Base-by-base conservation (phyloP, 1,139 yeast genomes). In the Cylindricascospora bacillispora region DNA sequence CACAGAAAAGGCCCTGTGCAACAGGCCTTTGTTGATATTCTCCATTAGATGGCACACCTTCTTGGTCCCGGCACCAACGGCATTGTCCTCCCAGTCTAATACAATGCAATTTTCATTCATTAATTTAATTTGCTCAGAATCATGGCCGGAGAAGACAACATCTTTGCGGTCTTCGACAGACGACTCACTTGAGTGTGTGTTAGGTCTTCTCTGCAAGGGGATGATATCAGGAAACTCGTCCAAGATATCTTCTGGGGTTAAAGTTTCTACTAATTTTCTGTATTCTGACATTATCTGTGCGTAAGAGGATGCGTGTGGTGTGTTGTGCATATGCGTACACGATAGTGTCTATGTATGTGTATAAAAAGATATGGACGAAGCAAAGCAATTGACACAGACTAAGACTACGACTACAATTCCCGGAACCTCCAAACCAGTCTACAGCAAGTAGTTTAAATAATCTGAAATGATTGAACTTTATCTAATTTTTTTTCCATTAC, bases 81-180 rank as follows among this genome's bases (percentile, higher is more conserved):
- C 94, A 32, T 53, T 60, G 54, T 89, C 98, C 46, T 85, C 60
- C 62, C 80, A 76, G 56, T 89, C 95, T 41, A 86, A 65, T 3
- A 89, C 94, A 41, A 89, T 85, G 58, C 99, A 89, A 40, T 86
- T 75, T 57, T 89, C 99, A 45, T 85, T 93, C 99, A 92, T 89
- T 41, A 89, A 66, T 49, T 74, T 70, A 56, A 89, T 83, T 58
- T 89, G 99, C 54, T 86, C 97, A 49, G 77, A 79, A 53, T 89
- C 95, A 45, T 85, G 93, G 14, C 95, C 97, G 6, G 65, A 66
- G 41, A 85, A 80, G 19, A 79, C 52, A 13, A 46, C 53, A 11
- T 51, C 47, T n/a, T n/a, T n/a, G n/a, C n/a, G n/a, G 15, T 45
- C 52, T 14, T 35, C 35, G 7, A 12, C 13, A 9, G 15, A 11